Evolutionary conservation across 768 basidiomycete species (phyloP).

Genomic region (Lentinus brumalis): DNA sequence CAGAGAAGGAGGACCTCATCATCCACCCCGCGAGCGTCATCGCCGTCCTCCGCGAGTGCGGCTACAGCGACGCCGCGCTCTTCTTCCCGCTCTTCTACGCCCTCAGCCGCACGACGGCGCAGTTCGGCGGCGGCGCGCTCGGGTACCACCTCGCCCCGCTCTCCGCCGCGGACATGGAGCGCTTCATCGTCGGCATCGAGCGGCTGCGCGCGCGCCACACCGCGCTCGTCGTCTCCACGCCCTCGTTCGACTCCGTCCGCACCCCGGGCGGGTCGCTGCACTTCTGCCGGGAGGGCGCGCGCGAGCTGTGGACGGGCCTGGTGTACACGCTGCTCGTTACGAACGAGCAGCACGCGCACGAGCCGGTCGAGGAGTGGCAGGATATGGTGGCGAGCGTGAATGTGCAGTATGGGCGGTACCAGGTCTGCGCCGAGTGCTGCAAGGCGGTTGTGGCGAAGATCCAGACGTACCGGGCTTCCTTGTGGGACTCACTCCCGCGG

Average conservation of each 20-base stretch:
- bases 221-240: constrained; percentile 1
- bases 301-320: constrained; percentile 3
- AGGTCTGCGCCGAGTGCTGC: constrained; percentile 13
- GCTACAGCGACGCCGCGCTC: constrained; percentile 16
- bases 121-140: constrained; percentile 18
- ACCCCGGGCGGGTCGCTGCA: constrained; percentile 8
- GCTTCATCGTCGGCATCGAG: constrained; percentile 26
- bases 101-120: constrained; percentile 26
- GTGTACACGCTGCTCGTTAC: neutral
- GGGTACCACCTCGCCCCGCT: constrained; percentile 27
- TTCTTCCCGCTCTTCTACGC: constrained; percentile 32
- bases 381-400: neutral
- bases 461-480: neutral
- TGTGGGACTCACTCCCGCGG: constrained; percentile 16
- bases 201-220: constrained; percentile 19
- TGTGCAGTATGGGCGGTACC: neutral
- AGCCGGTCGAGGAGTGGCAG: constrained; percentile 23
- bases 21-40: constrained; percentile 28
- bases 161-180: constrained; percentile 24
- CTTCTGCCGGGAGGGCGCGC: constrained; percentile 5
- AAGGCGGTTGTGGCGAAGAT: constrained; percentile 3
- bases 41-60: constrained; percentile 27
- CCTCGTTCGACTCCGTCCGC: neutral
- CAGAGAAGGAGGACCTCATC: constrained; percentile 19
- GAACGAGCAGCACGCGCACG: neutral